Evolutionary conservation across 306 rosid species (phyloP).

Genomic region (Cotoneaster glaucophyllus): DNA sequence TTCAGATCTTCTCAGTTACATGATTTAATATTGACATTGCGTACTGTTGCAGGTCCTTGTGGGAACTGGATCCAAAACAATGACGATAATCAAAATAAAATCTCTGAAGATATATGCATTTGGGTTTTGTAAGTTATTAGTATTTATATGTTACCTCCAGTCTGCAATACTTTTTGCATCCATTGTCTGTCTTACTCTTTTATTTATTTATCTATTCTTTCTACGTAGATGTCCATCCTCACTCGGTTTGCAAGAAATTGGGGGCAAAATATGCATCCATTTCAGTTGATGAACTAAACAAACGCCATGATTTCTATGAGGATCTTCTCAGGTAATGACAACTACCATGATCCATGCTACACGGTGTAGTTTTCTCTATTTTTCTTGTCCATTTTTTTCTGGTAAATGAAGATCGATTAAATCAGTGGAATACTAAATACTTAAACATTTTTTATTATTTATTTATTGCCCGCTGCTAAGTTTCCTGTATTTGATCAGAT

Average conservation of each 20-base stretch:
- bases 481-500: slow-evolving; percentile 18
- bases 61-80: slow-evolving; percentile 83
- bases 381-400: background rate
- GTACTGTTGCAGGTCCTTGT: slow-evolving; percentile 67
- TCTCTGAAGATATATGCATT: slow-evolving; percentile 84
- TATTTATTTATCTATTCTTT: slow-evolving; percentile 3
- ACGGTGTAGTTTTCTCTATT: background rate
- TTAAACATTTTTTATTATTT: too few species aligned
- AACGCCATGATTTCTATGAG: slow-evolving; percentile 50
- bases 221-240: slow-evolving; percentile 69
- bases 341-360: slow-evolving; percentile 1
- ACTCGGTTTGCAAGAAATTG: slow-evolving; percentile 75
- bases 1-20: background rate
- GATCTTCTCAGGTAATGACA: slow-evolving; percentile 86
- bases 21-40: background rate
- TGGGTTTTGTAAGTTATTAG: slow-evolving; percentile 81
- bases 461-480: slow-evolving; percentile 1
- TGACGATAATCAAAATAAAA: slow-evolving; percentile 77
- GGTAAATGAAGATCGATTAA: background rate
- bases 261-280: slow-evolving; percentile 78
- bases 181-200: background rate
- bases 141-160: slow-evolving; percentile 2
- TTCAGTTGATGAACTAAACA: slow-evolving; percentile 58
- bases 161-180: slow-evolving; percentile 11
- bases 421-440: background rate